These are phyloP conservation scores for Picochlorum sp. DNA, from an alignment of 139 green algal species.

Conservation along the genomic window DNA sequence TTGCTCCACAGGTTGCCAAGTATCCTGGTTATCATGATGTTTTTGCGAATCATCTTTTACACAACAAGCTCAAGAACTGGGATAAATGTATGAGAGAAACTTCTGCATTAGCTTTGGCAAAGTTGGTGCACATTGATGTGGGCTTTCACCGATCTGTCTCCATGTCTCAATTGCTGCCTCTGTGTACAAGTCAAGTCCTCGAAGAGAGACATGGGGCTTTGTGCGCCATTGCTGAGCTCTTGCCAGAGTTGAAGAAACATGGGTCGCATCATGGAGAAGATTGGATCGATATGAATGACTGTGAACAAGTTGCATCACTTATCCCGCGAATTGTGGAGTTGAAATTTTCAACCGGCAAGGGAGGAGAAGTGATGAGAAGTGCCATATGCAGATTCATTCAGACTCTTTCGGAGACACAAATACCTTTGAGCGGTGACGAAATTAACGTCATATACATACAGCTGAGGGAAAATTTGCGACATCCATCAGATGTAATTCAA, in stretches of 20 bases:
- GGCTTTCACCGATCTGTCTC: slow-evolving; percentile 14
- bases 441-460: slow-evolving; percentile 31
- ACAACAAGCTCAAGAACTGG: slow-evolving; percentile 83
- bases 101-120: slow-evolving; percentile 53
- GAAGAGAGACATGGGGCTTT: slow-evolving; percentile 72
- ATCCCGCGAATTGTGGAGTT: slow-evolving; percentile 52
- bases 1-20: slow-evolving; percentile 41
- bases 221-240: slow-evolving; percentile 57
- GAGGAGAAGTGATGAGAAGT: slow-evolving; percentile 79
- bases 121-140: slow-evolving; percentile 42
- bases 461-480: slow-evolving; percentile 66
- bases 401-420: slow-evolving; percentile 2
- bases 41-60: slow-evolving; percentile 68
- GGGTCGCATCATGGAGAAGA: not conserved
- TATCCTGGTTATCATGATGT: slow-evolving; percentile 43
- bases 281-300: not conserved
- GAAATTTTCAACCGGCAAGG: slow-evolving; percentile 75
- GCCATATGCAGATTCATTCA: slow-evolving; percentile 47
- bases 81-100: slow-evolving; percentile 69
- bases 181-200: slow-evolving; percentile 35
- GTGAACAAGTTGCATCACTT: slow-evolving; percentile 15
- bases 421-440: slow-evolving; percentile 32
- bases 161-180: slow-evolving; percentile 41
- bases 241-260: slow-evolving; percentile 37
- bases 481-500: slow-evolving; percentile 59